phyloP scores from a whole-genome alignment of 2,329 filamentous ascomycete species.

The Aspergillus sclerotialis region DNA sequence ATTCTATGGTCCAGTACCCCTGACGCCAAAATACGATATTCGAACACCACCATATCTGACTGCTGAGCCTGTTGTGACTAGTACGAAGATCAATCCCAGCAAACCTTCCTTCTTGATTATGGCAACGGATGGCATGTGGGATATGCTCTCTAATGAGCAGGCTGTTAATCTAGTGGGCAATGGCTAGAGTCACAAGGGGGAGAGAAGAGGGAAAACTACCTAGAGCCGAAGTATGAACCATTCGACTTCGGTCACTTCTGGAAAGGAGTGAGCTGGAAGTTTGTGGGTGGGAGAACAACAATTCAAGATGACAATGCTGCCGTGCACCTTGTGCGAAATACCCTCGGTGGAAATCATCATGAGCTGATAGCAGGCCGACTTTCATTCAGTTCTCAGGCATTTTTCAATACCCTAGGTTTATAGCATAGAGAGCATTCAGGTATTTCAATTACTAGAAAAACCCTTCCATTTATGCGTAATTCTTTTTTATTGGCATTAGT shows the following conservation, averaged over 20 bases:
- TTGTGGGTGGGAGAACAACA: constrained; percentile 39
- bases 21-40: constrained; percentile 24
- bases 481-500: too few relatives aligned
- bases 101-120: constrained; percentile 56
- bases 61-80: constrained; percentile 58
- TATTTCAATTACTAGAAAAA: too few relatives aligned
- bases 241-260: constrained; percentile 17
- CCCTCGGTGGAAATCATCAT: constrained; percentile 43
- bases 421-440: too few relatives aligned
- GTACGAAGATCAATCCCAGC: constrained; percentile 43
- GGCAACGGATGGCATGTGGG: constrained; percentile 62
- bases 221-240: constrained; percentile 11
- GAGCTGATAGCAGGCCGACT: constrained; percentile 25
- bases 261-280: constrained; percentile 19
- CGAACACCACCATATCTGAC: constrained; percentile 60
- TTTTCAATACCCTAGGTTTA: too few relatives aligned
- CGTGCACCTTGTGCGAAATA: constrained; percentile 46
- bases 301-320: constrained; percentile 48
- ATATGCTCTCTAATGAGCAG: constrained; percentile 50
- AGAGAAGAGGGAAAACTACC: constrained; percentile 24
- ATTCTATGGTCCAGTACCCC: constrained; percentile 38
- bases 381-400: constrained; percentile 16
- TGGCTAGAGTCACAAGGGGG: constrained; percentile 44
- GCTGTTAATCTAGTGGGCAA: constrained; percentile 51
- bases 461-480: too few relatives aligned